Conservation (phyloP, 305 asterid genomes). For the Solanum chacoense region DNA sequence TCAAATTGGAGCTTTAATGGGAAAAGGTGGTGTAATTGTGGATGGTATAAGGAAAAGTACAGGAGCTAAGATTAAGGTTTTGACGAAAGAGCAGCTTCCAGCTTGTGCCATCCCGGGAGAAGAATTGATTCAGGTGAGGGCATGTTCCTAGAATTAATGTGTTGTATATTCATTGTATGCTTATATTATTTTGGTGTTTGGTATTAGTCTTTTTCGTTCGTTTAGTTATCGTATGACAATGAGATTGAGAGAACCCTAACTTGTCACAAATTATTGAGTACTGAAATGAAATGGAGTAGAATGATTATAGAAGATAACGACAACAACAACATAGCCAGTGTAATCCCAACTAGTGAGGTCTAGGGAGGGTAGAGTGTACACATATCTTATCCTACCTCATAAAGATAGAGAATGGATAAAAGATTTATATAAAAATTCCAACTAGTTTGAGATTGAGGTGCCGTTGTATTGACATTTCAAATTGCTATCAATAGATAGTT, state of each 20-base stretch:
- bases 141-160: not conserved
- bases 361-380: not conserved
- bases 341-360: not conserved
- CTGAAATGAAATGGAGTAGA: not conserved
- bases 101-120: conserved; percentile 35
- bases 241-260: not conserved
- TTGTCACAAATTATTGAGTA: not conserved
- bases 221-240: not conserved
- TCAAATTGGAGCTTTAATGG: conserved; percentile 42
- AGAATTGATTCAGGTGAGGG: conserved; percentile 44
- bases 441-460: not conserved
- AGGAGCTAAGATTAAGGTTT: conserved; percentile 37
- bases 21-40: conserved; percentile 39
- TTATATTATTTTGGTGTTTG: not conserved
- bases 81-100: conserved; percentile 35
- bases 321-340: not conserved
- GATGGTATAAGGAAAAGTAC: conserved; percentile 27
- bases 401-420: not conserved
- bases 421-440: not conserved
- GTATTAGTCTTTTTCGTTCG: not conserved
- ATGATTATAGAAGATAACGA: not conserved
- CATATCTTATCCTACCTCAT: not conserved
- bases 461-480: not conserved
- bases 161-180: not conserved
- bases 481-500: not conserved